phyloP scores from a whole-genome alignment of 1,284 basidiomycete species.

The Leccinum holopus region DNA sequence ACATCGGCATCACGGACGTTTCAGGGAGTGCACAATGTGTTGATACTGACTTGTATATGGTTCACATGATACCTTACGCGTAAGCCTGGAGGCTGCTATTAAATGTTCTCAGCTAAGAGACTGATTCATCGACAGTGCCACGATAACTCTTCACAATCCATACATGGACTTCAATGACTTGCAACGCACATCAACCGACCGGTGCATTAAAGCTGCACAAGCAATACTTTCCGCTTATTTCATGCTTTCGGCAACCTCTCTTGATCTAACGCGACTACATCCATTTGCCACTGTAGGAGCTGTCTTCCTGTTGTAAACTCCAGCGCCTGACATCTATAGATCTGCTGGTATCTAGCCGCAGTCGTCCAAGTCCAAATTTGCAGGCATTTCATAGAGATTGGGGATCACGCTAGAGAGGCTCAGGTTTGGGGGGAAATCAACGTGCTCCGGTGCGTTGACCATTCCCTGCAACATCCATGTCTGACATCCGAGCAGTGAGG shows the following conservation, averaged over 20 bases:
- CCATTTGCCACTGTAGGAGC: conserved; percentile 72
- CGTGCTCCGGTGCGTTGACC: conserved; percentile 55
- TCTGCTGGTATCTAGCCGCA: conserved; percentile 85
- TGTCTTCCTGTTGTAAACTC: conserved; percentile 6
- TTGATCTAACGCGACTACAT: conserved; percentile 75
- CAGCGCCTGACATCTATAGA: conserved; percentile 45
- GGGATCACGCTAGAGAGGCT: conserved; percentile 66
- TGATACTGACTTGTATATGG: conserved; percentile 81
- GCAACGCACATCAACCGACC: conserved; percentile 59
- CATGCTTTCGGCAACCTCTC: conserved; percentile 68
- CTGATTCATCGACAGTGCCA: conserved; percentile 51
- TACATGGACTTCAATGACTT: conserved; percentile 72
- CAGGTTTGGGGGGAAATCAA: conserved; percentile 84
- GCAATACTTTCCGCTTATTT: conserved; percentile 73
- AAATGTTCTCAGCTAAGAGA: conserved; percentile 9
- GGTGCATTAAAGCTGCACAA: conserved; percentile 71
- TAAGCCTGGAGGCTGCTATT: conserved; percentile 36
- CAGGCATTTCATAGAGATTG: conserved; percentile 77
- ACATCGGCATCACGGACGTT: conserved; percentile 55
- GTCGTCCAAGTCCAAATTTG: conserved; percentile 81
- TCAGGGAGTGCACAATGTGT: conserved; percentile 51
- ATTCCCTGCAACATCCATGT: conserved; percentile 1
- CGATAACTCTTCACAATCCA: conserved; percentile 79
- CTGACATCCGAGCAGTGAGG: conserved; percentile 49
- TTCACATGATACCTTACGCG: conserved; percentile 80